Evolutionary conservation across 768 basidiomycete genomes (phyloP).

Genomic region (Gyrodon lividus): DNA sequence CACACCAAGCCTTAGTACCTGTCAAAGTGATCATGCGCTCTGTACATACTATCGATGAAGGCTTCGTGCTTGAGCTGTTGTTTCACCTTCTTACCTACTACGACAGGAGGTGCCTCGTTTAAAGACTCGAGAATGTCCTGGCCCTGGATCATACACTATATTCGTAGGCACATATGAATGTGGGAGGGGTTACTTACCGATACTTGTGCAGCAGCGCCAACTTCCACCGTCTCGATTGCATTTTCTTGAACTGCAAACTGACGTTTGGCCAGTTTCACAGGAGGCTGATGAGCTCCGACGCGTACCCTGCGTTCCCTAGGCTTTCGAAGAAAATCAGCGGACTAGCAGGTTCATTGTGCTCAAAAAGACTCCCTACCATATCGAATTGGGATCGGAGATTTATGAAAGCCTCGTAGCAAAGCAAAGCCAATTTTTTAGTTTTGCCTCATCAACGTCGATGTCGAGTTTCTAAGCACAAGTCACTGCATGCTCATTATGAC

Average conservation of each 20-base stretch:
- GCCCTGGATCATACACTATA: constrained; percentile 33
- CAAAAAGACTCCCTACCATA: constrained; percentile 20
- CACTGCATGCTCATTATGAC: too few species aligned
- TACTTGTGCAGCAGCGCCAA: constrained; percentile 39
- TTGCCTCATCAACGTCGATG: neutral
- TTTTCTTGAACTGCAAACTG: constrained; percentile 50
- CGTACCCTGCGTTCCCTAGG: constrained; percentile 41
- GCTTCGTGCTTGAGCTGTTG: constrained; percentile 62
- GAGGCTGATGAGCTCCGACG: constrained; percentile 46
- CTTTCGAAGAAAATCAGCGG: constrained; percentile 26
- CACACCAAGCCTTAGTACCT: neutral
- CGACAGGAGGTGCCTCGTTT: constrained; percentile 21
- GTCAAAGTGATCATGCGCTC: neutral
- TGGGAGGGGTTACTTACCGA: constrained; percentile 38
- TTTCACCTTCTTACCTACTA: constrained; percentile 64
- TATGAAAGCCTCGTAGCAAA: neutral
- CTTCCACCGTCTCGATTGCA: constrained; percentile 46
- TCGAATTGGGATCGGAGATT: neutral
- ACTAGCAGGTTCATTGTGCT: neutral
- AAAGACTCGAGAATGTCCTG: constrained; percentile 43
- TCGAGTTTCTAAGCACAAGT: too few species aligned
- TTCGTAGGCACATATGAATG: neutral
- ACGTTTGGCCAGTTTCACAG: constrained; percentile 49
- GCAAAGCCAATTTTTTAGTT: neutral
- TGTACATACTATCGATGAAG: constrained; percentile 59